These are phyloP conservation scores for Epichloe brachyelytri DNA, from an alignment of 2,329 filamentous ascomycete species.

Conservation along the genomic window DNA sequence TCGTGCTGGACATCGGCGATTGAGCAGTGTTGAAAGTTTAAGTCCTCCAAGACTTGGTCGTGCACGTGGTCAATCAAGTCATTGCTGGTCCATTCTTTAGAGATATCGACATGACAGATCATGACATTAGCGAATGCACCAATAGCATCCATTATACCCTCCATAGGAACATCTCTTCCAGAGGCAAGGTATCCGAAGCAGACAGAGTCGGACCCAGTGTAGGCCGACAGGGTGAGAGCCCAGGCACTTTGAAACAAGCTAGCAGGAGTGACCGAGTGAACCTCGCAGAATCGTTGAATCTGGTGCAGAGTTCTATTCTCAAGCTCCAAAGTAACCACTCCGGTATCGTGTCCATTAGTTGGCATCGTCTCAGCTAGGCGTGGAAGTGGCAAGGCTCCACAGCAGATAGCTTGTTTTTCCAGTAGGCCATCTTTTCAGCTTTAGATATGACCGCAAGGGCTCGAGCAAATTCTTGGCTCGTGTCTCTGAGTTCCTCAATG, in stretches of 20 bases:
- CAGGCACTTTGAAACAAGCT: constrained; percentile 6
- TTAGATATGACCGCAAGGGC: constrained; percentile 1
- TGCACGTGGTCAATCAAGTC: constrained; percentile 18
- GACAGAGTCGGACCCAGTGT: constrained; percentile 5
- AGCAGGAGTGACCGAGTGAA: constrained; percentile 3
- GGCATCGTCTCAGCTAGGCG: neutral
- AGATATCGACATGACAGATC: constrained; percentile 13
- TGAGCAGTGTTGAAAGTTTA: constrained; percentile 36
- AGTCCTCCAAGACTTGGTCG: constrained; percentile 29
- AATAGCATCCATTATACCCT: constrained; percentile 2
- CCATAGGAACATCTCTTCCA: constrained; percentile 5
- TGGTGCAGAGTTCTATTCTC: neutral
- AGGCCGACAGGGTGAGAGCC: constrained; percentile 8
- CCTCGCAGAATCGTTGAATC: constrained; percentile 1
- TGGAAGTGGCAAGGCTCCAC: constrained; percentile 5
- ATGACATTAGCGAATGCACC: constrained; percentile 8
- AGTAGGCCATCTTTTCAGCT: constrained; percentile 4
- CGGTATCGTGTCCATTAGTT: neutral
- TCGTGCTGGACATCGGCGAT: constrained; percentile 31
- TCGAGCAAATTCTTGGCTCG: neutral
- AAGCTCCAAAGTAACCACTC: neutral
- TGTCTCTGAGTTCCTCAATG: neutral
- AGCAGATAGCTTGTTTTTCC: constrained; percentile 5
- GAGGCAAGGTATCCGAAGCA: constrained; percentile 8
- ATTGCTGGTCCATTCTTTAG: neutral